Evolutionary conservation across 2,329 filamentous ascomycete genomes (phyloP), one percentile per base, ranked within the genome.

Genomic region (Seiridium unicorne): DNA sequence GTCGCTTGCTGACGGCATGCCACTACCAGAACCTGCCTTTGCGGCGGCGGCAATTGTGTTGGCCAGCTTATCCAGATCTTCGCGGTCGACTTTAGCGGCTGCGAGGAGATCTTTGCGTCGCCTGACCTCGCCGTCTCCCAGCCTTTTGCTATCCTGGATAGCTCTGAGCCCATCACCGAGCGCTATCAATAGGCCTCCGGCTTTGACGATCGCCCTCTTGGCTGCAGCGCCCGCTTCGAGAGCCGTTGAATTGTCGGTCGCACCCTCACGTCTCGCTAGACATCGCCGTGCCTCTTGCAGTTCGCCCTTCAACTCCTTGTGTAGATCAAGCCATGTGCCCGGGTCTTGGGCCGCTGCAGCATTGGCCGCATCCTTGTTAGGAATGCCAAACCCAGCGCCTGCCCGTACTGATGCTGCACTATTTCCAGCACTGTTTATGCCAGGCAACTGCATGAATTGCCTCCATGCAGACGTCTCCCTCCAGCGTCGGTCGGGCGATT

Each of bases 101-200:
- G 84, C 83, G 3, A 95, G 75, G 63, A 94, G 76, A 72, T 95
- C 91, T 60, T 85, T 81, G 55, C 92, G 79, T 5, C 92, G 79
- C 49, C 90, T 80, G 40, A 93, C 75, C 77, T 95, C 91, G 13
- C 91, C 91, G 3, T 91, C 89, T 3, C 90, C 90, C 1, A 94
- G 70, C 63, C 84, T 68, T 55, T 77, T 79, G 2, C 72, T 70
- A 40, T 87, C 83, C 64, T 82, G 79, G 70, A 89, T 82, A 36
- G 76, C 74, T 61, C 78, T 79, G 61, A 94, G 72, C 0, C 89
- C 91, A 42, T 90, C 84, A 4, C 88, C 84, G 38, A 94, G 78
- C 55, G 82, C 84, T 1, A 78, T 79, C 3, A 93, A 77, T 58
- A 92, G 72, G 1, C 84, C 84, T 1, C 85, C 87, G 0, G 89